These are phyloP conservation scores for Yamadazyma jaroonii DNA, from an alignment of 1,139 yeast species.

Conservation along the genomic window DNA sequence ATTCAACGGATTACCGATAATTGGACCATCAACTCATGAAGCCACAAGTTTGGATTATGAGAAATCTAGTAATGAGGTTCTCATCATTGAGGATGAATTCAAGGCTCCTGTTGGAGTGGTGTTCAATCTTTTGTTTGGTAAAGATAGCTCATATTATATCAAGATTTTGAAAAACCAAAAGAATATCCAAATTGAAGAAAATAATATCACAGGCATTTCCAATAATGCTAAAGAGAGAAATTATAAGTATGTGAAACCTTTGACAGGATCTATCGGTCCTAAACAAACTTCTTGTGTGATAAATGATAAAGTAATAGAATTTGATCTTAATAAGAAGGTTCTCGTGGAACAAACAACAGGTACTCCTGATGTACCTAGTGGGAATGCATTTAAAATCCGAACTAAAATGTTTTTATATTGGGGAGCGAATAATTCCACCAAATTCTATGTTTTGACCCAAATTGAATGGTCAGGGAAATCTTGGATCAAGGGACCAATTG, in stretches of 20 bases:
- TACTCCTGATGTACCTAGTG: conserved; percentile 96
- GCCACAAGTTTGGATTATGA: conserved; percentile 42
- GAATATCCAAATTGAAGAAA: conserved; percentile 61
- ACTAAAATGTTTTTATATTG: conserved; percentile 71
- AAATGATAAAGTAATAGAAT: conserved; percentile 65
- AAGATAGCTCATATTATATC: conserved; percentile 57
- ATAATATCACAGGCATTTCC: conserved; percentile 44
- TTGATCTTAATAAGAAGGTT: conserved; percentile 56
- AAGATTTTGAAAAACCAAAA: conserved; percentile 64
- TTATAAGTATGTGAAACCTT: conserved; percentile 76
- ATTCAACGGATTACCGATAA: conserved; percentile 35
- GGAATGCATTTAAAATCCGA: conserved; percentile 72
- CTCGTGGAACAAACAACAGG: conserved; percentile 64
- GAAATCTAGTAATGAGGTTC: conserved; percentile 57
- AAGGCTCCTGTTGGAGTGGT: conserved; percentile 83
- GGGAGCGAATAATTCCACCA: conserved; percentile 71
- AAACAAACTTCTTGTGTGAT: conserved; percentile 85
- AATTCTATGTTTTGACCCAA: conserved; percentile 57
- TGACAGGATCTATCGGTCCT: conserved; percentile 86
- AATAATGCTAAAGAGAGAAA: conserved; percentile 42
- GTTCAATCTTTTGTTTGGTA: conserved; percentile 68
- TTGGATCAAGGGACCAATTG: conserved; percentile 89
- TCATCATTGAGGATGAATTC: conserved; percentile 58
- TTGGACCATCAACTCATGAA: conserved; percentile 39
- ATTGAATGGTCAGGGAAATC: conserved; percentile 93